Conservation (phyloP, 1,284 basidiomycete genomes). For the Macrocystidia cucumis region DNA sequence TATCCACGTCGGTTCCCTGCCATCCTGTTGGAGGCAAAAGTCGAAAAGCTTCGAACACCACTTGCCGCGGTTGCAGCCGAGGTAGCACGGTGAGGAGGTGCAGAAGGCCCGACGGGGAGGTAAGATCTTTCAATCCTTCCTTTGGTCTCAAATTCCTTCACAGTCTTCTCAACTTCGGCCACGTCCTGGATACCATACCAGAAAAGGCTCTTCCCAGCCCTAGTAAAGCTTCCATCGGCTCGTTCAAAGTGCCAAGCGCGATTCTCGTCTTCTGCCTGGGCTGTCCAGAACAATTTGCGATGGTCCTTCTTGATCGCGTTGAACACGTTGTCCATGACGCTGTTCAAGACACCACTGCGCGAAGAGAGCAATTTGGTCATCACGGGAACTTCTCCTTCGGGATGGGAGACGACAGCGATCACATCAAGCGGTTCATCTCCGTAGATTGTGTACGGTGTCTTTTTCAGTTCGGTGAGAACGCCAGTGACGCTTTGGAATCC, state of each 20-base stretch:
- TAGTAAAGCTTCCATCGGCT: conserved; percentile 95
- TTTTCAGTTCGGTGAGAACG: conserved; percentile 77
- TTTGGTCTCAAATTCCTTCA: conserved; percentile 80
- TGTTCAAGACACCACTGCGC: conserved; percentile 87
- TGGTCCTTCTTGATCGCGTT: conserved; percentile 94
- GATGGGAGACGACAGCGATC: conserved; percentile 91
- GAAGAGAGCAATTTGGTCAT: conserved; percentile 91
- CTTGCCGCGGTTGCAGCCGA: conserved; percentile 15
- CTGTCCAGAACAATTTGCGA: conserved; percentile 94
- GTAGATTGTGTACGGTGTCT: conserved; percentile 88
- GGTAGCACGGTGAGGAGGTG: conserved; percentile 50
- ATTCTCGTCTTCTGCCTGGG: conserved; percentile 92
- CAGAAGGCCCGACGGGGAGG: conserved; percentile 84
- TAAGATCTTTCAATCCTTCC: conserved; percentile 84
- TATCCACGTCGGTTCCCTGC: conserved; percentile 50
- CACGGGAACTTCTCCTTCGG: conserved; percentile 84
- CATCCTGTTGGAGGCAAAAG: conserved; percentile 49
- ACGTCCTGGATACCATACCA: conserved; percentile 97
- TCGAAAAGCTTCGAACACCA: conserved; percentile 62
- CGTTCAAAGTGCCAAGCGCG: conserved; percentile 98
- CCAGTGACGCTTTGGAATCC: conserved; percentile 88
- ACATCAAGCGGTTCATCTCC: conserved; percentile 97
- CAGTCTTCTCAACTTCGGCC: conserved; percentile 83
- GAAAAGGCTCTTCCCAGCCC: conserved; percentile 90
- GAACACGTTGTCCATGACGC: conserved; percentile 96